Evolutionary conservation across 2,329 filamentous ascomycete genomes (phyloP).

Genomic region (Sporothrix phasma): DNA sequence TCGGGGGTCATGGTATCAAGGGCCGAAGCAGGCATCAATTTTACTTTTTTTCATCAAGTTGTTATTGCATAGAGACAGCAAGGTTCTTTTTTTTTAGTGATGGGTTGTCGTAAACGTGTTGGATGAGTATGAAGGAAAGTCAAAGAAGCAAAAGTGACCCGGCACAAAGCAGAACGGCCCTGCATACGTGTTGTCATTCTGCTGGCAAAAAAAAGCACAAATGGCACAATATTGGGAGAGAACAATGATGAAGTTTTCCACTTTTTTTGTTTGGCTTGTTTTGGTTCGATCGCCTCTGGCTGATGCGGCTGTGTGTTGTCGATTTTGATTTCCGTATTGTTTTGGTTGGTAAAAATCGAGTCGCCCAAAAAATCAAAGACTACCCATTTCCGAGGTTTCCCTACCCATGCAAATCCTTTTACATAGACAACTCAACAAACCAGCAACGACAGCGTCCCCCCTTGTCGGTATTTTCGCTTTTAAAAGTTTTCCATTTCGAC

Average conservation of each 20-base stretch:
- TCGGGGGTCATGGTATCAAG: conserved; percentile 3
- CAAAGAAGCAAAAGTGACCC: background rate
- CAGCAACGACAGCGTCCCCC: background rate
- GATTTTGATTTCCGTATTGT: conserved; percentile 11
- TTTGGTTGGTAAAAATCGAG: conserved; percentile 14
- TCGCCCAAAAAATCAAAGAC: conserved; percentile 13
- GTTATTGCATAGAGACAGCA: background rate
- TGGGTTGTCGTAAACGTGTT: background rate
- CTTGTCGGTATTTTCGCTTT: conserved; percentile 4
- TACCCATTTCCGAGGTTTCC: conserved; percentile 13
- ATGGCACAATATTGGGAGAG: background rate
- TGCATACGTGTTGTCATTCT: too few relatives aligned
- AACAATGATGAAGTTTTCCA: background rate
- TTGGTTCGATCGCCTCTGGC: background rate
- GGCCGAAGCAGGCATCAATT: conserved; percentile 14
- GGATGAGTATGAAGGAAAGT: background rate
- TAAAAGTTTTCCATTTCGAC: background rate
- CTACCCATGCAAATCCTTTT: conserved; percentile 12
- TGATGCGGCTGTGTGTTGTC: conserved; percentile 1
- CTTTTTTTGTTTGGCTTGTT: conserved; percentile 6
- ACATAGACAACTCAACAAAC: background rate
- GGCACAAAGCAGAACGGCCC: too few relatives aligned
- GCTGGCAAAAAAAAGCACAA: background rate
- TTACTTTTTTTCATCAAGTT: background rate
- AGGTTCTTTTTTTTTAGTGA: background rate